Evolutionary conservation across 306 rosid genomes (phyloP).

Genomic region (Ochetophila trinervis): DNA sequence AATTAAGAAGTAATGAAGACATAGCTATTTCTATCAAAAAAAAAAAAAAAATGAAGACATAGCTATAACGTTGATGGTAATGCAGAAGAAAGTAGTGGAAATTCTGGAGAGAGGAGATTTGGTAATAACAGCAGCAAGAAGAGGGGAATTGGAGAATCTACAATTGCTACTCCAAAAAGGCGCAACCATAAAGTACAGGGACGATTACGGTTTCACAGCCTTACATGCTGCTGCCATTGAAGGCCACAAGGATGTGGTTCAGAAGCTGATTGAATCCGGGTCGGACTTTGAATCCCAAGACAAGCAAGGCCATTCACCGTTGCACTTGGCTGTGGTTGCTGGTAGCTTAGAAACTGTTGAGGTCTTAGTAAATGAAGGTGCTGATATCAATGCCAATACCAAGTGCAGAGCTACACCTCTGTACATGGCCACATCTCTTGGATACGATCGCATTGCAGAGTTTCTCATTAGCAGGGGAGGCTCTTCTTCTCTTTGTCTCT

Average conservation of each 20-base stretch:
- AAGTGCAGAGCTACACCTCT: conserved; percentile 55
- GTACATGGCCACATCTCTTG: conserved; percentile 58
- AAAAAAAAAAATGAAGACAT: background rate
- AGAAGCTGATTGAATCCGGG: conserved; percentile 44
- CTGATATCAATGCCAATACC: conserved; percentile 42
- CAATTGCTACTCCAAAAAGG: conserved; percentile 40
- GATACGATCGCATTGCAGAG: conserved; percentile 42
- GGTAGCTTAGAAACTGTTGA: conserved; percentile 48
- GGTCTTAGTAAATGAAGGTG: conserved; percentile 49
- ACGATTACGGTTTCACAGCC: conserved; percentile 68
- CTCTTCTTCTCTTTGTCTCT: conserved; percentile 4
- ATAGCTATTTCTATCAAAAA: no score
- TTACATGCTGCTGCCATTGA: conserved; percentile 71
- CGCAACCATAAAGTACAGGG: conserved; percentile 34
- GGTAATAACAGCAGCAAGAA: conserved; percentile 49
- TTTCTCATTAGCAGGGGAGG: conserved; percentile 54
- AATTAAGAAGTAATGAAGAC: background rate
- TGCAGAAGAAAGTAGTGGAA: conserved; percentile 34
- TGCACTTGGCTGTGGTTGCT: conserved; percentile 66
- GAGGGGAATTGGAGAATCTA: conserved; percentile 38
- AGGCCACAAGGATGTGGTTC: conserved; percentile 57
- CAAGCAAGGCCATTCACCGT: conserved; percentile 60
- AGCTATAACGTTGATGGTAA: background rate
- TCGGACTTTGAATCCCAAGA: conserved; percentile 58
- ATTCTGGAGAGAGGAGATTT: conserved; percentile 49